Conservation (phyloP, 176 grass and related monocot species). For the Eleusine indica region DNA sequence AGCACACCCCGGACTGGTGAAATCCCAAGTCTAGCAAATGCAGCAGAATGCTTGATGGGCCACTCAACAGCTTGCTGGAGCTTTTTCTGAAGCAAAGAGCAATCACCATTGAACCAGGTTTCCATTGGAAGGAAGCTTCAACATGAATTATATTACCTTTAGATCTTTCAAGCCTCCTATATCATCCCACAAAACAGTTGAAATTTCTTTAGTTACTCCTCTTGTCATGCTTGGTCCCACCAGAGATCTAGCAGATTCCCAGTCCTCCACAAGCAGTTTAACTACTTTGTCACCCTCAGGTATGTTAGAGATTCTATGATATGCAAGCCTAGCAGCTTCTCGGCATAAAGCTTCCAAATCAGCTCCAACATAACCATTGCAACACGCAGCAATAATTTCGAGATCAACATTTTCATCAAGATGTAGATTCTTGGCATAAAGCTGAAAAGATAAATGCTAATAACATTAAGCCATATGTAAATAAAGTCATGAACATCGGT, state of each 20-base stretch:
- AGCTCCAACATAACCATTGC: conserved; percentile 94
- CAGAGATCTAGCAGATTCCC: conserved; percentile 67
- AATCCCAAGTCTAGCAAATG: conserved; percentile 84
- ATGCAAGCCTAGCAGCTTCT: conserved; percentile 72
- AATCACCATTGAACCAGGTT: conserved; percentile 31
- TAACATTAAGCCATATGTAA: conserved; percentile 8
- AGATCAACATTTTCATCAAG: conserved; percentile 79
- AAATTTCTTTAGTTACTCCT: conserved; percentile 79
- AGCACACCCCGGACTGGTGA: conserved; percentile 84
- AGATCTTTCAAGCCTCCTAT: conserved; percentile 91
- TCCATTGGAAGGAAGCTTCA: conserved; percentile 18
- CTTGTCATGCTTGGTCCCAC: conserved; percentile 77
- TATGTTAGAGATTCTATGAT: conserved; percentile 51
- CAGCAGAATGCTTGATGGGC: conserved; percentile 81
- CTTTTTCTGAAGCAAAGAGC: conserved; percentile 67
- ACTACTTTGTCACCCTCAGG: conserved; percentile 30
- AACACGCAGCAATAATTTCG: conserved; percentile 64
- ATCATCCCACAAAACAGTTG: conserved; percentile 84
- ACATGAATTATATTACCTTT: conserved; percentile 56
- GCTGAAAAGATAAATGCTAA: conserved; percentile 50
- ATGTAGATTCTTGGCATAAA: conserved; percentile 69
- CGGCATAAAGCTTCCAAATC: conserved; percentile 80
- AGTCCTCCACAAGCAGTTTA: conserved; percentile 71
- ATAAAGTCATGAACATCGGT: not conserved
- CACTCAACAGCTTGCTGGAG: conserved; percentile 87